Evolutionary conservation across 2,329 filamentous ascomycete species (phyloP), one percentile per base, ranked within the genome.

Genomic region (Diaporthe caulivora): DNA sequence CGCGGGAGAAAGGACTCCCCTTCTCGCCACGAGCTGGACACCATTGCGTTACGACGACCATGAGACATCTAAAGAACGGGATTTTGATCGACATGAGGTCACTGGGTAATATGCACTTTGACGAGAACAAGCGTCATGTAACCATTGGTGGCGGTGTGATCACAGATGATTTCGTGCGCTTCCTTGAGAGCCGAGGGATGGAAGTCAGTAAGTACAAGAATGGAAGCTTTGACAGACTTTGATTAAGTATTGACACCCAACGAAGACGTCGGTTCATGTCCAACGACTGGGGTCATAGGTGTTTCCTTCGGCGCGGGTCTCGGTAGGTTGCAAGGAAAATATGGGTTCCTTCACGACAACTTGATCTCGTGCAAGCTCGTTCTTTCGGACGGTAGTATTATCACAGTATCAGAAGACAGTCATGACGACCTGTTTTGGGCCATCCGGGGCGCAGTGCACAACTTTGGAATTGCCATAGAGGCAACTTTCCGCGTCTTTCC

Each of bases 391-490:
- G 84, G 83, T 0, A 76, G 76, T 8, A 75, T 84, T 2, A 78
- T 85, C 4, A 81, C 75, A 0, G 82, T 82, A 80, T 88, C 85
- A 2, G 79, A 82, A 15, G 77, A 78, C 0, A 81, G 87, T 76
- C 84, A 90, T 47, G 2, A 76, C 0, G 82, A 84, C 62, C 79
- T 86, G 9, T 85, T 85, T 77, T 85, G 83, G 83, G 84, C 82
- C 0, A 72, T 86, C 3, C 79, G 81, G 1, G 84, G 84, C 7
- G 84, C 84, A 0, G 84, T 83, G 0, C 79, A 81, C 44, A 85
- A 83, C 72, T 86, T 87, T 72, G 85, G 84, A n/a, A 81, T 87
- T 31, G 83, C 84, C 21, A 88, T 86, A 1, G 83, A 83, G 3
- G 78, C 84, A 34, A 84, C 81, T 0, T 82, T 82, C 31, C 86